A percentile compares a stretch with the other conserved stretches of the same genome.
Conservation (phyloP, 192 early-diverging fungal species). For the Oehlia diaphana region DNA sequence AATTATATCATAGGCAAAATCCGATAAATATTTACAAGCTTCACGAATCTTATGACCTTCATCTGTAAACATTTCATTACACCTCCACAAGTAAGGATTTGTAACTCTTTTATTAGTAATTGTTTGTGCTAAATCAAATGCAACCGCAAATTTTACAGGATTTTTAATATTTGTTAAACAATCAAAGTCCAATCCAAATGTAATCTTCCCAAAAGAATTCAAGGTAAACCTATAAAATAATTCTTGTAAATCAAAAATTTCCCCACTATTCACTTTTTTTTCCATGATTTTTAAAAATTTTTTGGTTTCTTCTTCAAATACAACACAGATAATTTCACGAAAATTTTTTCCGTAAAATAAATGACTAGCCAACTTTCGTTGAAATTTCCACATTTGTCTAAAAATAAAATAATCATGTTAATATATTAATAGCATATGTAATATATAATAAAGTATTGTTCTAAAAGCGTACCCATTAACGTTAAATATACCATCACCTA, state of each 20-base stretch:
- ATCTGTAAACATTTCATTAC: constrained; percentile 33
- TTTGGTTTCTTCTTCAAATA: not conserved
- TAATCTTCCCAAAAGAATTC: constrained; percentile 43
- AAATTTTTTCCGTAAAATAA: constrained; percentile 19
- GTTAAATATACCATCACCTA: constrained; percentile 44
- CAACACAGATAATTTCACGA: constrained; percentile 10
- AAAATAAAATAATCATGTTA: not conserved
- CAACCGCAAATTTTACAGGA: constrained; percentile 41
- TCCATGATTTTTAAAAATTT: not conserved
- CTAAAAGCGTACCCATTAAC: constrained; percentile 32
- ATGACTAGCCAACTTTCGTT: constrained; percentile 15
- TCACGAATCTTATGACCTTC: constrained; percentile 31
- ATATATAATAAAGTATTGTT: not conserved
- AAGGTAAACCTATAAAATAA: constrained; percentile 39
- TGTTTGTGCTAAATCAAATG: constrained; percentile 55
- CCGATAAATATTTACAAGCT: constrained; percentile 31
- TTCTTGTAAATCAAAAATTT: constrained; percentile 45
- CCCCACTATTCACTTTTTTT: constrained; percentile 27
- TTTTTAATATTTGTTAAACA: constrained; percentile 34
- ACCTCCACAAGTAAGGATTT: constrained; percentile 35
- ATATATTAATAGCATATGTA: no score
- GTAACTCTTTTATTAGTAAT: constrained; percentile 35
- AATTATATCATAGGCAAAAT: constrained; percentile 40
- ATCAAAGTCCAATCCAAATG: constrained; percentile 36
- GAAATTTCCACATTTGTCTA: constrained; percentile 6